A percentile compares a stretch with the other conserved stretches of the same genome.
Conservation (phyloP, 164 flowering plant species). For the Berberis thunbergii region DNA sequence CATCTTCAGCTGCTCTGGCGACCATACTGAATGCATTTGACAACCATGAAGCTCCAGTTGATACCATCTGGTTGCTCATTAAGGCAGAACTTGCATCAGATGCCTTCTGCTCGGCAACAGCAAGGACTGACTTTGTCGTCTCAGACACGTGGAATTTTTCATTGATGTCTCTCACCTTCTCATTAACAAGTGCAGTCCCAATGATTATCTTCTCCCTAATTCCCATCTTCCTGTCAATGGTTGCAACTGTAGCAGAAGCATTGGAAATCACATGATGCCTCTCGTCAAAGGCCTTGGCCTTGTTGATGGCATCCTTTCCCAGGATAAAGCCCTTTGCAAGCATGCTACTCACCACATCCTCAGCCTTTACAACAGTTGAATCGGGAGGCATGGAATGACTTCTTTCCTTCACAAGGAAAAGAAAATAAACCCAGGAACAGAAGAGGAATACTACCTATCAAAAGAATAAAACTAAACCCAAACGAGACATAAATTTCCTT, state of each 20-base stretch:
- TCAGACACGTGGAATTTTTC: slow-evolving; percentile 54
- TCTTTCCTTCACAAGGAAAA: slow-evolving; percentile 17
- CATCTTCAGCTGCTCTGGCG: slow-evolving; percentile 68
- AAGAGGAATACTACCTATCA: not conserved
- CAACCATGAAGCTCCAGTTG: slow-evolving; percentile 71
- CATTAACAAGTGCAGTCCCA: slow-evolving; percentile 54
- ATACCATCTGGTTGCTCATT: slow-evolving; percentile 55
- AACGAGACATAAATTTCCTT: too few relatives aligned
- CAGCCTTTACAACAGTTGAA: slow-evolving; percentile 48
- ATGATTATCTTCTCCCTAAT: slow-evolving; percentile 53
- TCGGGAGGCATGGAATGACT: slow-evolving; percentile 10
- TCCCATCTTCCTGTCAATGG: slow-evolving; percentile 54
- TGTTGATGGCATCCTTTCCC: slow-evolving; percentile 76
- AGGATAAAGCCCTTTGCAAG: slow-evolving; percentile 69
- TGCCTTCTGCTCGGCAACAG: slow-evolving; percentile 62
- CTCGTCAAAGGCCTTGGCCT: slow-evolving; percentile 67
- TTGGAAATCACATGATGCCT: slow-evolving; percentile 45
- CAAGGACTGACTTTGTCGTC: slow-evolving; percentile 52
- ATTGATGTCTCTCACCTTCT: slow-evolving; percentile 61
- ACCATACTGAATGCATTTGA: slow-evolving; percentile 43
- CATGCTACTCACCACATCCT: slow-evolving; percentile 76
- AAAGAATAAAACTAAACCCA: too few relatives aligned
- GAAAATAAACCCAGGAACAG: not conserved
- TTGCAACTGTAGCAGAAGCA: slow-evolving; percentile 61
- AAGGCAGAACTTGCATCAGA: slow-evolving; percentile 55